Base-by-base conservation (phyloP, 306 rosid genomes). In the Quercus wislizeni region DNA sequence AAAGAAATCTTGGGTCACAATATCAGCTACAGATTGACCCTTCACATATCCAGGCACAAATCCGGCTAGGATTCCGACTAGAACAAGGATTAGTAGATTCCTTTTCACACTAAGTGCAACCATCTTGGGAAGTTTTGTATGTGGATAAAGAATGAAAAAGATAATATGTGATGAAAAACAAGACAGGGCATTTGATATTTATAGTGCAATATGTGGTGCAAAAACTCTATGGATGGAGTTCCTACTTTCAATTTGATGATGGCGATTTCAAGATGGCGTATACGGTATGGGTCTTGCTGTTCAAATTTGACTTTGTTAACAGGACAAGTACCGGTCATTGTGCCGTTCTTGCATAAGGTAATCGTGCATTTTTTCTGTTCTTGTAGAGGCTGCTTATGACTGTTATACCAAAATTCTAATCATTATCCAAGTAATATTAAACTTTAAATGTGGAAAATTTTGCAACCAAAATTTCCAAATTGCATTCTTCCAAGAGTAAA, bases 1-100 rank as follows among this genome's bases (percentile, higher is more conserved):
- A 79, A 93, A 91, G 75, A 93, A 90, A 0, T 65, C 87, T 0
- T 20, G 63, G 1, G 97, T 91, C 55, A 91, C 91, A 4, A 91
- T 75, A 7, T 89, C 95, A 0, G 90, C 84, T 15, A 89, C 94
- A 0, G 80, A 27, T 61, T 87, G 87, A 5, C 79, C 91, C 63
- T 20, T 71, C 6, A 76, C 82, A 25, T 14, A 4, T 12, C 55
- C 11, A 14, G 54, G 74, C 17, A 51, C 73, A 1, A 71, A 62
- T 35, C 73, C 41, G 5, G 62, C 74, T 20, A 76, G 21, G n/a
- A 78, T 5, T n/a, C 80, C 85, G 0, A 79, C 65, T 31, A 75
- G 7, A 38, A 81, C 46, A 43, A 51, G 19, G 54, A 46, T 20
- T 12, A 79, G 35, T 2, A 77, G 20, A 23, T 62, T 15, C 2